These are phyloP conservation scores for Tuber aestivum DNA, from an alignment of 495 filamentous ascomycete species.

Conservation along the genomic window DNA sequence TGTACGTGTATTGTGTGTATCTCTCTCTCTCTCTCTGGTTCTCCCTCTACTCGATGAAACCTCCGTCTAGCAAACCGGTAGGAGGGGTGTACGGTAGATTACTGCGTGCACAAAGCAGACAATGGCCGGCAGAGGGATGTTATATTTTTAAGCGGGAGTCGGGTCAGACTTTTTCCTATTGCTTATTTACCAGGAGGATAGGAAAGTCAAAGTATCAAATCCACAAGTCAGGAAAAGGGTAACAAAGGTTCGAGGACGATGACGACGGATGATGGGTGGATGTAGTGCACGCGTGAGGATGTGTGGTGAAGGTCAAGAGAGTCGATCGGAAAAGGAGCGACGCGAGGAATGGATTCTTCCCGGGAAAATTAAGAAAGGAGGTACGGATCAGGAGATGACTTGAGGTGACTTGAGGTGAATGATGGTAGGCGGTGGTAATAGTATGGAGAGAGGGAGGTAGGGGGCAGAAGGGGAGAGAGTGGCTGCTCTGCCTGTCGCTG, in stretches of 20 bases:
- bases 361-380: not conserved
- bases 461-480: slow-evolving; percentile 14
- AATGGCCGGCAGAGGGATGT: slow-evolving; percentile 4
- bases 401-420: not conserved
- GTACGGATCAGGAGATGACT: not conserved
- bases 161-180: slow-evolving; percentile 6
- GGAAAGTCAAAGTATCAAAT: slow-evolving; percentile 5
- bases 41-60: slow-evolving; percentile 3
- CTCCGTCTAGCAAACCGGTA: slow-evolving; percentile 6
- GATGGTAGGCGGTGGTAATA: not conserved
- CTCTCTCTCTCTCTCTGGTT: not conserved
- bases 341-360: not conserved
- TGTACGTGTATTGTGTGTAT: not conserved
- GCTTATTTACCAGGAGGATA: slow-evolving; percentile 7
- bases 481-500: slow-evolving; percentile 16
- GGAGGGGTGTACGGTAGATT: slow-evolving; percentile 4
- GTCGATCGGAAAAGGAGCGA: slow-evolving; percentile 2
- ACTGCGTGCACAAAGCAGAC: slow-evolving; percentile 1
- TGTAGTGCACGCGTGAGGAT: not conserved
- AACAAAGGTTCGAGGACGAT: not conserved
- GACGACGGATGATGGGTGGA: slow-evolving; percentile 1
- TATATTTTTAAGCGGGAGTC: slow-evolving; percentile 4
- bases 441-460: not conserved
- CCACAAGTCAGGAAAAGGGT: not conserved
- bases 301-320: slow-evolving; percentile 3